Evolutionary conservation across 768 basidiomycete species (phyloP), one percentile per base, ranked within the genome.

Genomic region (Boletus patriciae): DNA sequence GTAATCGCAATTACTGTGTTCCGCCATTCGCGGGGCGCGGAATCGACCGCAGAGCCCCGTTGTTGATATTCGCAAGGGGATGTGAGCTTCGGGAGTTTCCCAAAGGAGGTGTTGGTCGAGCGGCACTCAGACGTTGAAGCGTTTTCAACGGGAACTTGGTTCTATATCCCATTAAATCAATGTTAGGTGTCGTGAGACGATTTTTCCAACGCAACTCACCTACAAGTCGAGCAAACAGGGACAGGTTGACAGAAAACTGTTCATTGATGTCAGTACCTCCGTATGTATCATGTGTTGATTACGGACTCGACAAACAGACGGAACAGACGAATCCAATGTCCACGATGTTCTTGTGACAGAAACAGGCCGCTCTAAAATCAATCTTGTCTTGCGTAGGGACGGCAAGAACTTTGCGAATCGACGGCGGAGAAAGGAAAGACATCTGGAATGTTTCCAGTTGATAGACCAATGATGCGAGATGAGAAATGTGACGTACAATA

Each of bases 251-350:
- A 97, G 72, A 96, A 97, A 65, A 97, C 95, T 97, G 63, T 34
- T 29, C 33, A 54, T 23, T 6, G 31, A 36, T 43, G 25, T 70
- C 15, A 71, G 60, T 45, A 52, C 23, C n/a, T 40, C 16, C 21
- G 6, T 15, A 18, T 7, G 12, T 33, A 31, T 45, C 16, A 23
- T 7, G 37, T 7, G 7, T 16, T 12, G 15, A 16, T 9, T 40
- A 80, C 92, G 55, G 63, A 97, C 95, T 98, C 27, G 94, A 96
- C 31, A 99, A 75, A 70, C 97, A 99, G 33, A 99, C 94, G n/a
- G 94, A 96, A 70, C 97, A 99, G 21, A 99, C 94, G 63, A 94
- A 99, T 52, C 94, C 97, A 51, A 98, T 83, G 69, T 98, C 96
- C 40, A 98, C 84, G 46, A 97, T 96, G 51, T 88, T 88, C 71